A percentile compares a stretch with the other conserved stretches of the same genome.
phyloP scores from a whole-genome alignment of 163 green algal genomes.

The Scenedesmus sp. region DNA sequence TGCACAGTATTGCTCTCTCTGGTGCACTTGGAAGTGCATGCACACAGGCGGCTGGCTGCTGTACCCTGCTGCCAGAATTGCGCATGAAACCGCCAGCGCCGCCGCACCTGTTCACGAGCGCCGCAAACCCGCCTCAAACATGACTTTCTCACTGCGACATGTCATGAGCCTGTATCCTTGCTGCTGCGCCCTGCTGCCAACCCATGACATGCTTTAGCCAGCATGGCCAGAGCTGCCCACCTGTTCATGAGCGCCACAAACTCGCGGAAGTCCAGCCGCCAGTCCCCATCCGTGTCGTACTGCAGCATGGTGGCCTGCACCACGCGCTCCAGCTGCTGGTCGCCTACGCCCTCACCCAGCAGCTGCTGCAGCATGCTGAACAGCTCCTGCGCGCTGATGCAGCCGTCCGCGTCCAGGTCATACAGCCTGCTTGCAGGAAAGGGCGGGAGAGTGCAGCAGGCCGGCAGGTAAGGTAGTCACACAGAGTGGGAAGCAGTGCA shows the following conservation, averaged over 20 bases:
- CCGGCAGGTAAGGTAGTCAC: neutral
- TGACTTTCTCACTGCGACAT: neutral
- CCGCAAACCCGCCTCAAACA: no score
- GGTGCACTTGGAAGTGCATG: no score
- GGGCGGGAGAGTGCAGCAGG: neutral
- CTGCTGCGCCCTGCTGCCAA: neutral
- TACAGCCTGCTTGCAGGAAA: constrained; percentile 17
- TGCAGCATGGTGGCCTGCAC: constrained; percentile 42
- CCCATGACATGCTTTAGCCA: neutral
- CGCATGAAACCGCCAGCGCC: no score
- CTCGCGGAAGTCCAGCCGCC: neutral
- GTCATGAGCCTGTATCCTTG: neutral
- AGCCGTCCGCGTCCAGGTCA: constrained; percentile 8
- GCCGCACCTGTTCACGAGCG: no score
- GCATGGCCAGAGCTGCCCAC: neutral
- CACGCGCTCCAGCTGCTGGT: constrained; percentile 47
- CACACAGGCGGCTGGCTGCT: no score
- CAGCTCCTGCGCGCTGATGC: constrained; percentile 34
- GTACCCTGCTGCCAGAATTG: no score
- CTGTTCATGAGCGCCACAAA: constrained; percentile 16
- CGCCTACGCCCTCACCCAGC: neutral
- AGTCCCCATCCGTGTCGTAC: constrained; percentile 34
- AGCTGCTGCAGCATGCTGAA: constrained; percentile 19
- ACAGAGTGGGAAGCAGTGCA: neutral
- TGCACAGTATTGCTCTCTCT: no score